Percentiles rank a stretch among this genome's conserved stretches.
These are phyloP conservation scores for Primulina eburnea DNA, from an alignment of 257 asterid genomes.

Conservation along the genomic window DNA sequence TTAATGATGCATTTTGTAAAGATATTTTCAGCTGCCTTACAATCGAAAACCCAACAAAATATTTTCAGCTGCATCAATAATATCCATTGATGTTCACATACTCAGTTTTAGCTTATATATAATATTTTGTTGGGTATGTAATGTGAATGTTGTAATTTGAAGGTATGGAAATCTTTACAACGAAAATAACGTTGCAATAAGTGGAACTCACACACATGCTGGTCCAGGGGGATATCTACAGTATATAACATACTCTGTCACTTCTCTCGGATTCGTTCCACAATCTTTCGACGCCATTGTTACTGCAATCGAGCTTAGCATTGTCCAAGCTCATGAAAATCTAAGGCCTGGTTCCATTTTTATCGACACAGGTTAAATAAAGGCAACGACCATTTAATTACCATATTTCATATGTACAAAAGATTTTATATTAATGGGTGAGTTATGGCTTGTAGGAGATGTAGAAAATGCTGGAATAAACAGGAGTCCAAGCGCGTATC, in stretches of 20 bases:
- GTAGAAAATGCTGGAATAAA: conserved; percentile 55
- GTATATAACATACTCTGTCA: conserved; percentile 45
- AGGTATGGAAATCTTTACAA: conserved; percentile 56
- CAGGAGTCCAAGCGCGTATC: conserved; percentile 63
- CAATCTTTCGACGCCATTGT: conserved; percentile 61
- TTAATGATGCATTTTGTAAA: too few species aligned
- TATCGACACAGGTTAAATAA: conserved; percentile 40
- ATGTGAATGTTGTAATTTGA: conserved; percentile 1
- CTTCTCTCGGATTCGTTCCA: conserved; percentile 61
- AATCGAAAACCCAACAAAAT: too few species aligned
- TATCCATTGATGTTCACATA: too few species aligned
- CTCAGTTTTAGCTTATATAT: background rate
- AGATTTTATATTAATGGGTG: background rate
- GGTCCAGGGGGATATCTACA: conserved; percentile 72
- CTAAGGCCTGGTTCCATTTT: conserved; percentile 47
- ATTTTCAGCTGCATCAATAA: too few species aligned
- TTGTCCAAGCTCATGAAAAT: conserved; percentile 53
- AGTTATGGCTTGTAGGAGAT: conserved; percentile 39
- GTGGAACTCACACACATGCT: conserved; percentile 70
- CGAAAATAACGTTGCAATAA: conserved; percentile 56
- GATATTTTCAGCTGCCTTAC: too few species aligned
- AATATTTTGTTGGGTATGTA: background rate
- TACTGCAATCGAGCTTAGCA: conserved; percentile 49
- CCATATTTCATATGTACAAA: background rate
- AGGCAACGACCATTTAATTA: background rate